A percentile compares a stretch with the other conserved stretches of the same genome.
phyloP scores from a whole-genome alignment of 176 grass and related monocot species.

The Hordeum marinum region DNA sequence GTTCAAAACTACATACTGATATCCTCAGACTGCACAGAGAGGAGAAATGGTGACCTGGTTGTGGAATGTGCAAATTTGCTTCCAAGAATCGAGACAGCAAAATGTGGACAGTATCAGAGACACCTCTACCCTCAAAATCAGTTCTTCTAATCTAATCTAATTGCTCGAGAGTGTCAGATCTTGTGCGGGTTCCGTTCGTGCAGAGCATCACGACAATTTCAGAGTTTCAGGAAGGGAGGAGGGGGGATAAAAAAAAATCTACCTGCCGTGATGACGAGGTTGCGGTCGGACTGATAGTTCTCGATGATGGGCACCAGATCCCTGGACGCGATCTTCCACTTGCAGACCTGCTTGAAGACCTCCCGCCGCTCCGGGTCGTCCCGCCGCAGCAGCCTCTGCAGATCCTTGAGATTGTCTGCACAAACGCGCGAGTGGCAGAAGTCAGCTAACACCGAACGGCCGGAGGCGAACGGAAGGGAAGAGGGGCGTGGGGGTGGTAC shows the following conservation, averaged over 20 bases:
- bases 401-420: slow-evolving; percentile 83
- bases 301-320: slow-evolving; percentile 88
- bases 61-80: not conserved
- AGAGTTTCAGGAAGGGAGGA: not conserved
- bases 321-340: slow-evolving; percentile 67
- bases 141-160: not conserved
- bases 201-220: not conserved
- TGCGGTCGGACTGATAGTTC: slow-evolving; percentile 65
- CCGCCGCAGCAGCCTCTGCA: slow-evolving; percentile 71
- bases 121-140: not conserved
- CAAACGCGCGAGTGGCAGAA: not conserved
- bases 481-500: slow-evolving; percentile 30
- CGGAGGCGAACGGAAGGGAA: not conserved
- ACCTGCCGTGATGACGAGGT: slow-evolving; percentile 69
- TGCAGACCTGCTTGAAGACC: slow-evolving; percentile 91
- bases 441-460: not conserved
- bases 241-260: not conserved
- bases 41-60: not conserved
- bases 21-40: not conserved
- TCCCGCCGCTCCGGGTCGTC: slow-evolving; percentile 67
- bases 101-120: not conserved
- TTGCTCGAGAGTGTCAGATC: not conserved
- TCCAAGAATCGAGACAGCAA: not conserved
- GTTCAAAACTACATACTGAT: not conserved
- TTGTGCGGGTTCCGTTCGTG: no score